These are phyloP conservation scores for Colletotrichum filicis DNA, from an alignment of 2,329 filamentous ascomycete species.

Conservation along the genomic window DNA sequence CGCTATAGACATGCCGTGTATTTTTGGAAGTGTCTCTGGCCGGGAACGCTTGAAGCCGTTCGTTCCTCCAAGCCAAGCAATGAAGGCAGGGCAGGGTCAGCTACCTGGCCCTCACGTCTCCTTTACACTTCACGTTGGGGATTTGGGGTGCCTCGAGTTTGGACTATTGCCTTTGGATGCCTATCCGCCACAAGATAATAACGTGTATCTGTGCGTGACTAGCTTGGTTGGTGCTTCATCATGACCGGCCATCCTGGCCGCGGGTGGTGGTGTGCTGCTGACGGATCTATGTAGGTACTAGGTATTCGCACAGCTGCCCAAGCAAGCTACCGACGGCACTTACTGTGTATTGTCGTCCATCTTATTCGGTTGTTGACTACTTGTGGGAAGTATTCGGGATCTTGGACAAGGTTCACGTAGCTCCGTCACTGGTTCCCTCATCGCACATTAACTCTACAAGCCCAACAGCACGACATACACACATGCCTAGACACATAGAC, in stretches of 20 bases:
- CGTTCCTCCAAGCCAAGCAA: conserved; percentile 4
- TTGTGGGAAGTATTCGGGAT: not conserved
- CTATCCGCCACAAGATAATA: not conserved
- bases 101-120: not conserved
- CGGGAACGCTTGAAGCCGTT: conserved; percentile 22
- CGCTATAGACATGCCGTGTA: conserved; percentile 10
- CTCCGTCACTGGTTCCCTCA: not conserved
- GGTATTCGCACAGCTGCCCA: not conserved
- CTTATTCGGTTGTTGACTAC: not conserved
- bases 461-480: not conserved
- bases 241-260: not conserved
- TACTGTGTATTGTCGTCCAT: not conserved
- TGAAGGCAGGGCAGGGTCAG: not conserved
- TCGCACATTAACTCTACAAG: not conserved
- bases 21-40: conserved; percentile 4
- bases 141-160: not conserved
- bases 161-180: not conserved
- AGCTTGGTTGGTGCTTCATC: not conserved
- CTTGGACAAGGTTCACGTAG: not conserved
- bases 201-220: not conserved
- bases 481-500: not conserved
- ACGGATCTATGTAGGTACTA: not conserved
- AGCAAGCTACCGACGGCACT: not conserved
- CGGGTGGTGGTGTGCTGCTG: not conserved
- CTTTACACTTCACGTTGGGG: not conserved